Percentiles rank a stretch among this genome's conserved stretches.
Conservation (phyloP, 441 rosid genomes). For the Bruguiera hainesii region DNA sequence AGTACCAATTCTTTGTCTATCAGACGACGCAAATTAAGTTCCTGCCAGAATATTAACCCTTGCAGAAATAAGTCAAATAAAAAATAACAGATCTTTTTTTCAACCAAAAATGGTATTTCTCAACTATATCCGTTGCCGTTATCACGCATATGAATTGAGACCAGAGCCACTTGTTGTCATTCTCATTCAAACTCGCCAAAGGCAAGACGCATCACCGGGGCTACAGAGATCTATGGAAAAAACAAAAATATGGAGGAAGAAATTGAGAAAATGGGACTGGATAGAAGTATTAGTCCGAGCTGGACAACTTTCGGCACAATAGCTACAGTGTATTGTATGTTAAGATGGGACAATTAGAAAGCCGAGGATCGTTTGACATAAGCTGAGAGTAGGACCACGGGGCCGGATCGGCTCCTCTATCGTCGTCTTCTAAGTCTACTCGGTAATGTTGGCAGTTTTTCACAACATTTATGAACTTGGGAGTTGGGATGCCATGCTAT, state of each 20-base stretch:
- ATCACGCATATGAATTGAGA: no score
- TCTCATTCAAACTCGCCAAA: no score
- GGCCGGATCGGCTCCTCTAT: constrained; percentile 74
- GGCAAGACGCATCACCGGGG: no score
- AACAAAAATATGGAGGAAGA: constrained; percentile 51
- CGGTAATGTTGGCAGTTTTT: constrained; percentile 66
- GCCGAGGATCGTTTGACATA: constrained; percentile 70
- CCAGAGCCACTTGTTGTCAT: no score
- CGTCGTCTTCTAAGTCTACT: constrained; percentile 80
- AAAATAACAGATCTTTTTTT: no score
- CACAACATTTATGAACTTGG: constrained; percentile 72
- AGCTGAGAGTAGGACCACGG: constrained; percentile 76
- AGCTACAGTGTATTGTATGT: constrained; percentile 68
- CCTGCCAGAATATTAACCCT: no score
- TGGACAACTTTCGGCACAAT: constrained; percentile 92
- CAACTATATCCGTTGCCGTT: no score
- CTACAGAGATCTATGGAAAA: constrained; percentile 45
- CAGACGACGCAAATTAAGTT: no score
- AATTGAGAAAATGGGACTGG: constrained; percentile 62
- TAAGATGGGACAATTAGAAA: constrained; percentile 60
- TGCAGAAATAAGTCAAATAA: no score
- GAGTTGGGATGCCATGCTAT: constrained; percentile 58
- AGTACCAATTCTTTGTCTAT: no score
- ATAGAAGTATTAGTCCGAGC: constrained; percentile 56
- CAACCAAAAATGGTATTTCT: no score